Percentiles rank a stretch among this genome's conserved stretches.
Conservation (phyloP, 495 filamentous ascomycete species). For the Apiosordaria backusii region DNA sequence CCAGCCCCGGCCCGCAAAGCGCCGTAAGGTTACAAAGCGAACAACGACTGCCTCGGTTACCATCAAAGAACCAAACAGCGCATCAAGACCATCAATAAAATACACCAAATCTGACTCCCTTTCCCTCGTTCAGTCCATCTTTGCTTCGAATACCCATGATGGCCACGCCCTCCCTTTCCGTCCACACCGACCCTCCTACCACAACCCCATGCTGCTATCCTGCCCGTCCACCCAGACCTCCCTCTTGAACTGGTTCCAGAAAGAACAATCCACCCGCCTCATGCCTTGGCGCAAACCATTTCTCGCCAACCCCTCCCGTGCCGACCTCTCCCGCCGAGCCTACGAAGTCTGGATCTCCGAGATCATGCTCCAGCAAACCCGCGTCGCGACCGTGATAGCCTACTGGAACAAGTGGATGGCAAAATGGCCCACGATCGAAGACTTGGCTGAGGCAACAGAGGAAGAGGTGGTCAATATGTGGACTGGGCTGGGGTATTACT, state of each 20-base stretch:
- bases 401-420: slow-evolving; percentile 48
- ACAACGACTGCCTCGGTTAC: too few relatives aligned
- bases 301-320: slow-evolving; percentile 22
- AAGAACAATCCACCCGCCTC: slow-evolving; percentile 30
- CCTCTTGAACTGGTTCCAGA: slow-evolving; percentile 43
- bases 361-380: slow-evolving; percentile 51
- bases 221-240: slow-evolving; percentile 20
- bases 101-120: background rate
- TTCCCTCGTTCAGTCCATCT: background rate
- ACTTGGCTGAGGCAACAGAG: slow-evolving; percentile 33
- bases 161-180: slow-evolving; percentile 9
- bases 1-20: background rate
- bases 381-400: slow-evolving; percentile 41
- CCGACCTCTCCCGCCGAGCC: slow-evolving; percentile 37
- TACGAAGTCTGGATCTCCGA: slow-evolving; percentile 53
- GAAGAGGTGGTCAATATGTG: slow-evolving; percentile 41
- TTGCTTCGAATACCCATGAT: background rate
- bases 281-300: slow-evolving; percentile 51
- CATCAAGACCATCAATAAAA: background rate
- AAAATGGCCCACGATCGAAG: slow-evolving; percentile 39
- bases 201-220: slow-evolving; percentile 41
- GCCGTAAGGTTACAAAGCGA: background rate
- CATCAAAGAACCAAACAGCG: background rate
- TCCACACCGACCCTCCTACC: slow-evolving; percentile 34
- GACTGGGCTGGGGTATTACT: slow-evolving; percentile 47